Evolutionary conservation across 2,329 filamentous ascomycete genomes (phyloP), one percentile per base, ranked within the genome.

Genomic region (Periglandula ipomoeae): DNA sequence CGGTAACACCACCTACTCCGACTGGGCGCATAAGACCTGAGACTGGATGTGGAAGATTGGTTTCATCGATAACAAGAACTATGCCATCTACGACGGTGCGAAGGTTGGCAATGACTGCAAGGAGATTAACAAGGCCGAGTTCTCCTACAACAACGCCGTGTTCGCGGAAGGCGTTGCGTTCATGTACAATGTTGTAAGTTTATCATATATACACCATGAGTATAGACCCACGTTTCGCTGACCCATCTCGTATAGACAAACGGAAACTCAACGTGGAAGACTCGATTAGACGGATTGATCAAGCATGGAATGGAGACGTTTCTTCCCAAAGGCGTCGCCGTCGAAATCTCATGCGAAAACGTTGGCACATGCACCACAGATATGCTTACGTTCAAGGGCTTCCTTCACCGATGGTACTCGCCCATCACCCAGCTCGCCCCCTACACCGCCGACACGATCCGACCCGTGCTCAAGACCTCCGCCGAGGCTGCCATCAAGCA

Each of bases 11-110:
- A 83, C 82, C 0, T 88, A 87, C 56, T 69, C 72, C 2, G 69
- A 81, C 5, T 82, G 79, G 72, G 84, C 84, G 1, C 72, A 74
- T 49, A 79, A 75, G 58, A 73, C 74, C 1, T 88, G 76, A 68
- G 70, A 86, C 38, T 84, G 85, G 79, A 72, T 80, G 13, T 62
- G 62, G 30, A 59, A 59, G 3, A 67, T 83, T 2, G 74, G 75
- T 3, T 75, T 83, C 53, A 74, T 89, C 47, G 78, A 83, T 53
- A 70, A 71, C 34, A 61, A 73, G 4, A 67, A 75, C 1, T 84
- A 78, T 57, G 76, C 81, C 51, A 70, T 84, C 35, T 80, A 74
- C 50, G 82, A 85, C 52, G 81, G 81, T 11, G 74, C 69, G 5
- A 67, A 77, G 51, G 70, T 74, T 11, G 62, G 62, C 27, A 63